A percentile compares a stretch with the other conserved stretches of the same genome.
phyloP scores from a whole-genome alignment of 805 yeast species.

The Spathaspora boniae region DNA sequence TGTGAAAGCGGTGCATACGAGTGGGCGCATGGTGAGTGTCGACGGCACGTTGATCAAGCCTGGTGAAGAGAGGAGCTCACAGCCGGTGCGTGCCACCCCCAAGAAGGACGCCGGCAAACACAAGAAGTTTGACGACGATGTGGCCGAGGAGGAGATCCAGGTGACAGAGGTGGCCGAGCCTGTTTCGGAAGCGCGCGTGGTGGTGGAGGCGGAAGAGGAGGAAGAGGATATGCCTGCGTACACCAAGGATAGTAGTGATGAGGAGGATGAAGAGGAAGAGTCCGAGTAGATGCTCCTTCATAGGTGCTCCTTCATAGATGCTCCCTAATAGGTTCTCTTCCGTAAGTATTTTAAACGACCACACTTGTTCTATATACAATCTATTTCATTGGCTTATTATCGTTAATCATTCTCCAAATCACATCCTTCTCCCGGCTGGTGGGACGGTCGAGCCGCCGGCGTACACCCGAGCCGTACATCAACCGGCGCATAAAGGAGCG shows the following conservation, averaged over 20 bases:
- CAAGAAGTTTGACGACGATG: slow-evolving; percentile 48
- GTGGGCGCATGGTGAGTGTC: slow-evolving; percentile 79
- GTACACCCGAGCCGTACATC: slow-evolving; percentile 24
- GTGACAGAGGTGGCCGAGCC: slow-evolving; percentile 16
- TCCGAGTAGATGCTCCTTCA: slow-evolving; percentile 7
- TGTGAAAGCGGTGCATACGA: slow-evolving; percentile 65
- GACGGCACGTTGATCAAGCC: slow-evolving; percentile 80
- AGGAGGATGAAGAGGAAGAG: slow-evolving; percentile 15
- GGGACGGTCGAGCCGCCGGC: slow-evolving; percentile 25
- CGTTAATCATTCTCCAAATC: slow-evolving; percentile 44
- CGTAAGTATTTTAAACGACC: background rate
- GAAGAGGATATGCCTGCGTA: slow-evolving; percentile 10
- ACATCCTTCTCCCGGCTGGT: slow-evolving; percentile 35
- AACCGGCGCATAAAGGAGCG: slow-evolving; percentile 12
- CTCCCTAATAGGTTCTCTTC: background rate
- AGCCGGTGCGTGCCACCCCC: slow-evolving; percentile 47
- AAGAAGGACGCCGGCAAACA: slow-evolving; percentile 22
- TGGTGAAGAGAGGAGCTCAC: slow-evolving; percentile 51
- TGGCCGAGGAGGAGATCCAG: slow-evolving; percentile 9
- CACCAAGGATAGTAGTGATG: slow-evolving; percentile 13
- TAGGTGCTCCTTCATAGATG: background rate
- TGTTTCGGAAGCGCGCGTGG: slow-evolving; percentile 12
- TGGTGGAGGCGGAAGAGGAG: slow-evolving; percentile 7
- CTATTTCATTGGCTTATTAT: slow-evolving; percentile 14
- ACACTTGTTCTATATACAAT: slow-evolving; percentile 5